Evolutionary conservation across 1,139 yeast species (phyloP).

Genomic region (Petasospora rhodanensis): DNA sequence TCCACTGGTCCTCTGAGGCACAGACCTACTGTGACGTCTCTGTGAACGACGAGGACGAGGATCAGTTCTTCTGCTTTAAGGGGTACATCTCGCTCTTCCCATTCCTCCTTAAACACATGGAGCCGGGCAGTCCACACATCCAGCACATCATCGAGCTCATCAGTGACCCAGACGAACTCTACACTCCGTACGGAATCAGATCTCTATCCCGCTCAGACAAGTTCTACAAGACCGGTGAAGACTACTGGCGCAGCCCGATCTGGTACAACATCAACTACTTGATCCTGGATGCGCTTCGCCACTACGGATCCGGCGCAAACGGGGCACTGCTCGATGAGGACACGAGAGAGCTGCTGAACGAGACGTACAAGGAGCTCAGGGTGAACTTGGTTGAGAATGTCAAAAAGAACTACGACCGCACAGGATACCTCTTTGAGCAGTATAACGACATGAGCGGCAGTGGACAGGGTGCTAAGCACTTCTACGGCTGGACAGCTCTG

Average conservation of each 20-base stretch:
- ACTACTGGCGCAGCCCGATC: constrained; percentile 94
- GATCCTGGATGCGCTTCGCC: constrained; percentile 61
- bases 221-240: constrained; percentile 71
- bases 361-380: constrained; percentile 56
- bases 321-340: constrained; percentile 18
- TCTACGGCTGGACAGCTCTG: constrained; percentile 91
- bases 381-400: constrained; percentile 65
- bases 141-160: constrained; percentile 48
- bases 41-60: constrained; percentile 56
- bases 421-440: constrained; percentile 91
- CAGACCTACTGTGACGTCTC: constrained; percentile 81
- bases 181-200: constrained; percentile 78
- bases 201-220: constrained; percentile 70
- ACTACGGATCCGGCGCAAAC: constrained; percentile 39
- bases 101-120: constrained; percentile 67
- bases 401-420: constrained; percentile 58
- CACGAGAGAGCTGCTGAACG: constrained; percentile 32
- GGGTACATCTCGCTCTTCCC: constrained; percentile 91
- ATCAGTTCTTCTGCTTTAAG: constrained; percentile 68
- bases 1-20: constrained; percentile 76
- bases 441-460: constrained; percentile 74
- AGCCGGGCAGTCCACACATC: constrained; percentile 40
- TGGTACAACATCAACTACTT: constrained; percentile 93
- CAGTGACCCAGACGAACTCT: constrained; percentile 66
- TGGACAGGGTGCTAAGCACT: constrained; percentile 82